Conservation (phyloP, 2,329 filamentous ascomycete species). For the Xylariaceae sp. region DNA sequence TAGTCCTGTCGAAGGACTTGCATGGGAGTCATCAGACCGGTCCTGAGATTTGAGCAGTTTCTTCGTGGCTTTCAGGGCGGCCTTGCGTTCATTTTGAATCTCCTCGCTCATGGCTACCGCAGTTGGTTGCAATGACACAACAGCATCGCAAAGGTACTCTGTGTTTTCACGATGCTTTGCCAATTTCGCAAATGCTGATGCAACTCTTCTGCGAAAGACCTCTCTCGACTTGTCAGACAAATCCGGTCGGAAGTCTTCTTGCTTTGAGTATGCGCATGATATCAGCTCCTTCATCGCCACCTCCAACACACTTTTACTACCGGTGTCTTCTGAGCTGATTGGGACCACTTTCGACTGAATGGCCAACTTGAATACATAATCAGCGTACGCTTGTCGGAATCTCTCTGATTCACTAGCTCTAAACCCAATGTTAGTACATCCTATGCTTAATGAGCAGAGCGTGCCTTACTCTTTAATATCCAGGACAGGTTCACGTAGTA, state of each 20-base stretch:
- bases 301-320: conserved; percentile 33
- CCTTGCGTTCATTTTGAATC: conserved; percentile 47
- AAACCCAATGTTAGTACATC: background rate
- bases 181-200: conserved; percentile 55
- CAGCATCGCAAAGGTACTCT: conserved; percentile 48
- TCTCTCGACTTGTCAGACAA: conserved; percentile 51
- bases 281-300: conserved; percentile 49
- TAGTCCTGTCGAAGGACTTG: conserved; percentile 55
- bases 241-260: conserved; percentile 36
- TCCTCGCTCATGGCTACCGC: conserved; percentile 53
- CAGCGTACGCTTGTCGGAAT: conserved; percentile 45
- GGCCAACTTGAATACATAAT: conserved; percentile 50
- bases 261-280: conserved; percentile 50
- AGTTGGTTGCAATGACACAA: conserved; percentile 48
- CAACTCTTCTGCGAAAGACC: conserved; percentile 52
- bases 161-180: conserved; percentile 51
- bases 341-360: conserved; percentile 32
- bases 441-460: background rate
- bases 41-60: conserved; percentile 43
- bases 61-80: conserved; percentile 48
- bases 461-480: conserved; percentile 29
- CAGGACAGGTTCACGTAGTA: conserved; percentile 42
- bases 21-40: conserved; percentile 31
- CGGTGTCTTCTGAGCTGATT: conserved; percentile 24
- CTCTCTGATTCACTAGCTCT: conserved; percentile 31